Conservation (phyloP, 345 rosid species). For the Firmiana major region DNA sequence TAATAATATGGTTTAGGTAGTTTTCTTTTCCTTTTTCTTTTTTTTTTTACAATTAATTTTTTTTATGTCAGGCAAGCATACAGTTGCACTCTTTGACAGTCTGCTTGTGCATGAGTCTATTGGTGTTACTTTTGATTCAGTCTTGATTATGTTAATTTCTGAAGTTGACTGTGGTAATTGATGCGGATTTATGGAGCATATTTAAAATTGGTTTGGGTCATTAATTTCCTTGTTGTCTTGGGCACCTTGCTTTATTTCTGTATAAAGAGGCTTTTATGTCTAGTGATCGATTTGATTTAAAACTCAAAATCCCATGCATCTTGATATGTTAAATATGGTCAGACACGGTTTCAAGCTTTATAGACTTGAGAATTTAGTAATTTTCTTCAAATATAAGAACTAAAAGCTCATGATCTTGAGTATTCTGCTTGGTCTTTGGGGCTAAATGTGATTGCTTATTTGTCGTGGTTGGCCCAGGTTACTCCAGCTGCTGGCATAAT, state of each 20-base stretch:
- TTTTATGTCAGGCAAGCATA: background rate
- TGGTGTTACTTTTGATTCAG: background rate
- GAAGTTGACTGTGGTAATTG: background rate
- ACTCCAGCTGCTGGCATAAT: conserved; percentile 66
- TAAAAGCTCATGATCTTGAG: background rate
- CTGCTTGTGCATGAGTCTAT: background rate
- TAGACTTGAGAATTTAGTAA: background rate
- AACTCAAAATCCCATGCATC: background rate
- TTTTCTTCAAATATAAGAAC: background rate
- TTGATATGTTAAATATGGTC: background rate
- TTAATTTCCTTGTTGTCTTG: background rate
- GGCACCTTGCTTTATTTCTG: background rate
- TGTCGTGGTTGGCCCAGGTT: conserved; percentile 35
- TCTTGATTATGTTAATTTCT: background rate
- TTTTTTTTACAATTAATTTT: background rate
- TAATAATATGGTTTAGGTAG: background rate
- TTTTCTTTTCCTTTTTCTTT: background rate
- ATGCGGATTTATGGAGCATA: background rate
- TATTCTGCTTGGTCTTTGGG: background rate
- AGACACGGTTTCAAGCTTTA: background rate
- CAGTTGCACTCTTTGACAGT: background rate
- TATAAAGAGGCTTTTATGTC: background rate
- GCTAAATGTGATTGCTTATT: background rate
- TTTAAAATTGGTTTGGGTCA: background rate
- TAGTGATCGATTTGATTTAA: background rate